phyloP scores from a whole-genome alignment of 345 rosid genomes.

The Pelargonium nanum region DNA sequence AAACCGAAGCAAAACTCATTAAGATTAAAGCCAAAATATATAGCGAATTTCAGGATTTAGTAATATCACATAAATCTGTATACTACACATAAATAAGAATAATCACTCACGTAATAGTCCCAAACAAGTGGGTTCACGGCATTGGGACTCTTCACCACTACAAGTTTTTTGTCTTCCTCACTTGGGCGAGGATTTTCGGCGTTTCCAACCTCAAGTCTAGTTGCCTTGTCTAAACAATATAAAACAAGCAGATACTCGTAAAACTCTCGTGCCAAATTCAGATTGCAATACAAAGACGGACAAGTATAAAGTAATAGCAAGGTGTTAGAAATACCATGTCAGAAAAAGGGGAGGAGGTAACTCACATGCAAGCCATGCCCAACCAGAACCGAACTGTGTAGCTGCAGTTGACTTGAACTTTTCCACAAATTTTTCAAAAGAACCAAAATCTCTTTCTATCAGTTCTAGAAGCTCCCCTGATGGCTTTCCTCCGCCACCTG shows the following conservation, averaged over 20 bases:
- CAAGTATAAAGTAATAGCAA: too few relatives aligned
- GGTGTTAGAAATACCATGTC: conserved; percentile 2
- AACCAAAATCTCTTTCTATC: conserved; percentile 80
- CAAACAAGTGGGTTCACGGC: conserved; percentile 93
- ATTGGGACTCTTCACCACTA: conserved; percentile 73
- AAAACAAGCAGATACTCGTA: background rate
- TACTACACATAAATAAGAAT: background rate
- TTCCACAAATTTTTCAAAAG: conserved; percentile 43
- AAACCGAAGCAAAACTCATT: background rate
- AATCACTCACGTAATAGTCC: conserved; percentile 65
- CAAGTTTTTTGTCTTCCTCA: conserved; percentile 72
- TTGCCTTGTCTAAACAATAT: conserved; percentile 54
- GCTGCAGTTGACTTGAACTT: conserved; percentile 65
- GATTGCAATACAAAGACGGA: too few relatives aligned
- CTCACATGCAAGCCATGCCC: conserved; percentile 96
- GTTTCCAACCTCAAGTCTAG: conserved; percentile 54
- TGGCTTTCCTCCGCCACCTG: conserved; percentile 91
- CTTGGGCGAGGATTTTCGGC: conserved; percentile 57
- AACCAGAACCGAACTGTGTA: conserved; percentile 86
- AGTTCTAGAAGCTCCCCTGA: conserved; percentile 58
- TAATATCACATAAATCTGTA: background rate
- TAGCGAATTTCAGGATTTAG: background rate
- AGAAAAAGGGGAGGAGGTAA: conserved; percentile 8
- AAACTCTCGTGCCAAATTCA: conserved; percentile 5
- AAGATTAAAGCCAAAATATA: background rate